These are phyloP conservation scores for Leptomonas pyrrhocoris DNA, from an alignment of 208 protist species.

Conservation along the genomic window DNA sequence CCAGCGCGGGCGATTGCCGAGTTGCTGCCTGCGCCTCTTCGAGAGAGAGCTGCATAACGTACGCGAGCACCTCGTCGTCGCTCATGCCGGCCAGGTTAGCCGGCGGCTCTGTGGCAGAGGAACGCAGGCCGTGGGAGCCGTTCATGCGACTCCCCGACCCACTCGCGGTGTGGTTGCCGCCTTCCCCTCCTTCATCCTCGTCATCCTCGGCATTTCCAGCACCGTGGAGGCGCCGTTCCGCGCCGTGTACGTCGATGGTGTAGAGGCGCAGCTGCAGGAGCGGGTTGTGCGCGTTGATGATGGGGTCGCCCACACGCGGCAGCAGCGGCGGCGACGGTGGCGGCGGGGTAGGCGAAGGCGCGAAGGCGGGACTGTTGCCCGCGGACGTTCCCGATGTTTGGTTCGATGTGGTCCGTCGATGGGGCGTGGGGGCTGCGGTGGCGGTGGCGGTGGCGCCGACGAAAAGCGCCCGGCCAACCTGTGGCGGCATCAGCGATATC, in stretches of 20 bases:
- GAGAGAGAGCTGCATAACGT: constrained; percentile 41
- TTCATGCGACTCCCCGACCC: not conserved
- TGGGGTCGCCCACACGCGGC: constrained; percentile 33
- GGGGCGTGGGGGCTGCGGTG: constrained; percentile 4
- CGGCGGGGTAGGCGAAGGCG: constrained; percentile 18
- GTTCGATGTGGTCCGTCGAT: constrained; percentile 16
- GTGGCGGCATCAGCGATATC: constrained; percentile 10
- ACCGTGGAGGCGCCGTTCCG: not conserved
- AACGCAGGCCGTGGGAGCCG: not conserved
- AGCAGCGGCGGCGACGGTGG: constrained; percentile 32
- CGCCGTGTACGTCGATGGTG: constrained; percentile 7
- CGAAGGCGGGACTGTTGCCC: constrained; percentile 29
- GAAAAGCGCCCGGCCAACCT: not conserved
- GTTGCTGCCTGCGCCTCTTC: constrained; percentile 19
- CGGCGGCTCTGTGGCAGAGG: not conserved
- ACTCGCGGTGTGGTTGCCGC: not conserved
- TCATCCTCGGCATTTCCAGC: not conserved
- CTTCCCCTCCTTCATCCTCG: not conserved
- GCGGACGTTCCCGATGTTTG: constrained; percentile 24
- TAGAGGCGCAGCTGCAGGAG: constrained; percentile 28
- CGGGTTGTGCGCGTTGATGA: constrained; percentile 31
- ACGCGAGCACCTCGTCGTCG: constrained; percentile 40
- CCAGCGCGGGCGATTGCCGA: not conserved
- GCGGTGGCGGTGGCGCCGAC: not conserved
- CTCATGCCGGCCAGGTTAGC: constrained; percentile 27